Evolutionary conservation across 768 basidiomycete genomes (phyloP).

Genomic region (Tephrocybe sp.): DNA sequence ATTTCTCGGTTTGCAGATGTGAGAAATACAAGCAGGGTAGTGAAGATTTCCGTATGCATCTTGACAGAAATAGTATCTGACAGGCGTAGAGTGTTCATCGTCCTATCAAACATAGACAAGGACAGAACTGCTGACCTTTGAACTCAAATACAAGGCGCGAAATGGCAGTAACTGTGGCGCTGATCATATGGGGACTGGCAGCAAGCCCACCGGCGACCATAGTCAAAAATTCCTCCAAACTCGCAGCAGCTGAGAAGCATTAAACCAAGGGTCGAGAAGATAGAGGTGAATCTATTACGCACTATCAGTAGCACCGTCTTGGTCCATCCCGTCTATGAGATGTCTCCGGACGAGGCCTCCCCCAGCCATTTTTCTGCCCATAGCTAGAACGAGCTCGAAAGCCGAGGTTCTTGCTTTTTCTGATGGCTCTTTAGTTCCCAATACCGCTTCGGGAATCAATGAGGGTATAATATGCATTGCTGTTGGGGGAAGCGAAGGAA

Average conservation of each 20-base stretch:
- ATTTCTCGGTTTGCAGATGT: slow-evolving; percentile 96
- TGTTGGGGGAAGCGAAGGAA: slow-evolving; percentile 66
- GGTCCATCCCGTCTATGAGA: slow-evolving; percentile 83
- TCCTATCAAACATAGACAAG: neutral
- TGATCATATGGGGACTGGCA: slow-evolving; percentile 96
- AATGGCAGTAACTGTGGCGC: slow-evolving; percentile 92
- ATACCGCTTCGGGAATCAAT: slow-evolving; percentile 89
- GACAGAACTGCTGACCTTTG: slow-evolving; percentile 58
- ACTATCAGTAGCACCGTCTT: slow-evolving; percentile 53
- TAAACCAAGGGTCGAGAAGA: slow-evolving; percentile 6
- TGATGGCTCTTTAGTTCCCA: slow-evolving; percentile 96
- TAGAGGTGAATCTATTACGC: slow-evolving; percentile 41
- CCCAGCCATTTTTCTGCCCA: slow-evolving; percentile 89
- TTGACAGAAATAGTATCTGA: slow-evolving; percentile 67
- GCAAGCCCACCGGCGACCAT: slow-evolving; percentile 96
- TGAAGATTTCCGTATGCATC: slow-evolving; percentile 83
- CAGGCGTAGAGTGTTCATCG: neutral
- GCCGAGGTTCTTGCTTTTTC: slow-evolving; percentile 88
- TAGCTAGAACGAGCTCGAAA: slow-evolving; percentile 85
- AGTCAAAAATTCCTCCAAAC: slow-evolving; percentile 89
- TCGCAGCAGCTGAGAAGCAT: slow-evolving; percentile 54
- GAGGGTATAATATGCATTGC: slow-evolving; percentile 84
- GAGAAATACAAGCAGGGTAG: slow-evolving; percentile 87
- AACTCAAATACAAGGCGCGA: slow-evolving; percentile 96
- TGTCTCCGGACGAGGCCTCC: slow-evolving; percentile 82